phyloP scores from a whole-genome alignment of 148 eudicot genomes.

The Cornus kousa region DNA sequence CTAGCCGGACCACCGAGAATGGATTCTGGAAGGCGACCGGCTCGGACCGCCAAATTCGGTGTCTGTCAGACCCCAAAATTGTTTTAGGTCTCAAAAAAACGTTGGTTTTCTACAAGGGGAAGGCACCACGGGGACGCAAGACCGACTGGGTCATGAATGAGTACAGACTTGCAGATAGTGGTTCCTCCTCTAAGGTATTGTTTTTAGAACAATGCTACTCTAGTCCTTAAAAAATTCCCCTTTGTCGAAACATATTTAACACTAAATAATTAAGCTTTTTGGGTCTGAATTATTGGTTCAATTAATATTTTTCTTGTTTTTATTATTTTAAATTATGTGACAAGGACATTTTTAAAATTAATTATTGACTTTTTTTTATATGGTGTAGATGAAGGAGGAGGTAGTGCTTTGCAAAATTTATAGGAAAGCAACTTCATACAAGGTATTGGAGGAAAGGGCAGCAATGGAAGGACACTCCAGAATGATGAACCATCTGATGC shows the following conservation, averaged over 20 bases:
- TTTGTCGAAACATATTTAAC: too few species aligned
- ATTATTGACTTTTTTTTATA: background rate
- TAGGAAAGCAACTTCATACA: conserved; percentile 6
- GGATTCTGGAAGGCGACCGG: conserved; percentile 9
- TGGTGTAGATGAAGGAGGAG: conserved; percentile 2
- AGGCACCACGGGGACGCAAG: background rate
- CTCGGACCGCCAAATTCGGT: background rate
- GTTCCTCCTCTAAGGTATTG: background rate
- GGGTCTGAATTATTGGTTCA: background rate
- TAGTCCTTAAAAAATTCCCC: too few species aligned
- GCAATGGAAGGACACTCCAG: background rate
- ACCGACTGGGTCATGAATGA: conserved; percentile 9
- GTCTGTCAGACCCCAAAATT: background rate
- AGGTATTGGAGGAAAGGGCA: conserved; percentile 10
- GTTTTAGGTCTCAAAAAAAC: conserved; percentile 2
- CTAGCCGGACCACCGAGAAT: background rate
- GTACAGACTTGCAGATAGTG: background rate
- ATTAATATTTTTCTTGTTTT: too few species aligned
- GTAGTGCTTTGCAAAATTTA: conserved; percentile 9
- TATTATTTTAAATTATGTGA: too few species aligned
- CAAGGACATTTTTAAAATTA: background rate
- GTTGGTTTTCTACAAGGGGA: conserved; percentile 2
- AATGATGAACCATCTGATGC: background rate
- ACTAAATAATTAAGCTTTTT: too few species aligned
- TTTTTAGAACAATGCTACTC: background rate